Conservation (phyloP, 164 flowering plant species). For the Annona cherimola region DNA sequence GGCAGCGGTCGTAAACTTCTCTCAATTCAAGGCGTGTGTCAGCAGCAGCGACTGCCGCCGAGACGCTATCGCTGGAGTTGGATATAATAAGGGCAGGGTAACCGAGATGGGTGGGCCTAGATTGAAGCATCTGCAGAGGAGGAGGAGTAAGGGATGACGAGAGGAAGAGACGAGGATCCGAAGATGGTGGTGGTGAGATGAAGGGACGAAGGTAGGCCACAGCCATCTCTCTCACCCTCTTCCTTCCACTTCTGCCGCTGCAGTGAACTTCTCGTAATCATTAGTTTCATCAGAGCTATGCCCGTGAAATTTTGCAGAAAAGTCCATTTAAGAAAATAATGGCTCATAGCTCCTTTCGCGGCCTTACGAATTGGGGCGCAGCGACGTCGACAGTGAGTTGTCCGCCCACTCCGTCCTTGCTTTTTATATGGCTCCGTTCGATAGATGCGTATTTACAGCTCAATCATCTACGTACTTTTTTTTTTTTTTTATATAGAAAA, state of each 20-base stretch:
- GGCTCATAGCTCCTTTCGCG: no score
- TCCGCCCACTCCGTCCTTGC: no score
- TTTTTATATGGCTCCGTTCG: no score
- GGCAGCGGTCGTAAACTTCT: conserved; percentile 39
- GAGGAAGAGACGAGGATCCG: neutral
- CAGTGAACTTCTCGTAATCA: neutral
- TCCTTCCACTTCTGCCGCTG: conserved; percentile 1
- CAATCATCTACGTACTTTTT: no score
- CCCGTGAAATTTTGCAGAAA: no score
- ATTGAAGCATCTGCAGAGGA: neutral
- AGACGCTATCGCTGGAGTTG: neutral
- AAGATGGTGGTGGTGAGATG: neutral
- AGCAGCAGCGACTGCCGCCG: neutral
- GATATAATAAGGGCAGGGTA: neutral
- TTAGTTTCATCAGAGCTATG: no score
- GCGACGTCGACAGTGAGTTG: no score
- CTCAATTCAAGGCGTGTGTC: conserved; percentile 7
- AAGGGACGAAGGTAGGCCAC: neutral
- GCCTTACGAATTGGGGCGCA: no score
- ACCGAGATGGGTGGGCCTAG: neutral
- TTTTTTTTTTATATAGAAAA: no score
- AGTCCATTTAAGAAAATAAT: no score
- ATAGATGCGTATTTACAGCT: no score
- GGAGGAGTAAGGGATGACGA: neutral
- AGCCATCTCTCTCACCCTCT: neutral